Base-by-base conservation (phyloP, 2,329 filamentous ascomycete genomes). In the Penicillium sp. region DNA sequence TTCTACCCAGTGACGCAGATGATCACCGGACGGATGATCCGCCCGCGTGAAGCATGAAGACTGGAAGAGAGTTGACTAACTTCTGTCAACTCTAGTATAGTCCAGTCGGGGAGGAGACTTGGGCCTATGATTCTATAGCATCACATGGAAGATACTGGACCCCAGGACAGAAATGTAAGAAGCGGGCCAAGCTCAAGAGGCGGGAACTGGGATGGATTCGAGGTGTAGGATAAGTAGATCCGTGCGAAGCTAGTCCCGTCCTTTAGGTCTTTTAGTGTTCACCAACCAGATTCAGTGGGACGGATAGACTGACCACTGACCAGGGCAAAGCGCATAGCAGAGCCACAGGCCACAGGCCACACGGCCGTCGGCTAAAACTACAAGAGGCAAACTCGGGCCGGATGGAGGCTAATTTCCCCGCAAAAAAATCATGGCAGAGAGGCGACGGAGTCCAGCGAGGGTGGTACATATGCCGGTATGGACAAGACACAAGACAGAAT, bases 1-100 rank as follows among this genome's bases (percentile, higher is more conserved):
- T 65, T 50, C 45, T 38, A 12, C 33, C 10, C 37, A 58, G 62
- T 63, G 64, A 64, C 56, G 68, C 65, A 66, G 45, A 59, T 68
- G 68, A 69, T 70, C 68, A 70, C 45, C 65, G 57, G 63, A 51
- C 58, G 50, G 60, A 53, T 64, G 62, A 66, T 64, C 54, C 49
- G 49, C 59, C 17, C 51, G 38, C 24, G 58, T 40, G 51, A 58
- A 56, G 50, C 28, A 53, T 37, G 19, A 35, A 53, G 47, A 26
- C 17, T 24, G 26, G 10, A 26, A 44, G 38, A 55, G 17, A 26
- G 12, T 45, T 45, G 30, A 33, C 30, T 33, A 8, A 33, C 5
- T 33, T 33, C 30, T 12, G 30, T 33, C 30, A 33, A 12, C 30
- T 33, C 30, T 12, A 12, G 30, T 33, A 10, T 2, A 45, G n/a